Evolutionary conservation across 139 green algal species (phyloP), one percentile per base, ranked within the genome.

Genomic region (Trebouxia sp.): DNA sequence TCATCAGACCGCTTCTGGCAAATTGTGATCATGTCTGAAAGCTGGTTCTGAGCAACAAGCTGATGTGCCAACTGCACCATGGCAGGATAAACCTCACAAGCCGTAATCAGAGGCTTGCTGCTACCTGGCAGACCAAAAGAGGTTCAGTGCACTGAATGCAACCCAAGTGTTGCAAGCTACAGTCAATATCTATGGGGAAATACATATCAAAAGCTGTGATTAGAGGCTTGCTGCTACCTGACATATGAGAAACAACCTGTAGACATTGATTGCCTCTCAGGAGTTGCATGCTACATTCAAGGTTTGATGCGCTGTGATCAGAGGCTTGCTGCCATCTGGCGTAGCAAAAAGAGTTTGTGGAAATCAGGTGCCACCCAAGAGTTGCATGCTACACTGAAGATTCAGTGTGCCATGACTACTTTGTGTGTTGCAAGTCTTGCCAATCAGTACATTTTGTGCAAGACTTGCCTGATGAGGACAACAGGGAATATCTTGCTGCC

Each of bases 61-160:
- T 53, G 75, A 5, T 51, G 43, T 17, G 88, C 83, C 22, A 91
- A 53, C 9, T 50, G 53, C 28, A 80, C 86, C 89, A 93, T 92
- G 35, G 89, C 85, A 9, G 86, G 88, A 58, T 90, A 93, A 35
- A 88, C 56, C 69, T 91, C 89, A 75, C 83, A 88, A 20, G 83
- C 87, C 17, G 74, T 78, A 58, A 22, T 58, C 20, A 22, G 22
- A 22, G 22, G 4, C 50, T 22, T 58, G 50, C 20, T 22, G 26
- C 20, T 22, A 2, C 26, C 20, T 28, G 22, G 50, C 2, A 58
- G 50, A 22, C 50, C 22, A 22, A 17, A 58, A 22, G 2, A 58
- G 20, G 50, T 22, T 6, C 50, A 58, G 1, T 2, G 50, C 14
- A 22, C 20, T 17, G 2, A 28, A 22, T 17, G 50, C 3, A 28